Evolutionary conservation across 352 stramenopile species (phyloP).

Genomic region (Pythium chondricola): DNA sequence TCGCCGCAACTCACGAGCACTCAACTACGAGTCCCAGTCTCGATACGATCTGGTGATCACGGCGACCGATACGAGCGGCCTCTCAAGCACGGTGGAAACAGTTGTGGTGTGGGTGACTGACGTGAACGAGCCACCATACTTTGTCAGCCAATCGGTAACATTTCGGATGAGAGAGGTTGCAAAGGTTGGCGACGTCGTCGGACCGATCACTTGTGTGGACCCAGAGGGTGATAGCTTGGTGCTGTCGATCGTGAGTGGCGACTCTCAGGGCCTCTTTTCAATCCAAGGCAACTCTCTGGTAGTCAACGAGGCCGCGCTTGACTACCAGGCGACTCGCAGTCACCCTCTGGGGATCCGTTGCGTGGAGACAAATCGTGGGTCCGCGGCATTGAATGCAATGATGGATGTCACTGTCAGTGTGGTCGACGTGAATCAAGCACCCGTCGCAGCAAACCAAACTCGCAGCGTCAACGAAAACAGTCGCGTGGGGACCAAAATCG

Average conservation of each 20-base stretch:
- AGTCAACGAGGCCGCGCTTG: slow-evolving; percentile 4
- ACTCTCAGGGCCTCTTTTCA: slow-evolving; percentile 14
- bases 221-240: slow-evolving; percentile 9
- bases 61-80: slow-evolving; percentile 10
- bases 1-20: neutral
- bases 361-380: slow-evolving; percentile 5
- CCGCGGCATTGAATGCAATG: neutral
- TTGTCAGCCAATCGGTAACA: neutral
- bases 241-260: slow-evolving; percentile 13
- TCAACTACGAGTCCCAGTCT: slow-evolving; percentile 9
- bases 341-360: slow-evolving; percentile 15
- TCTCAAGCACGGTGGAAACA: slow-evolving; percentile 2
- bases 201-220: slow-evolving; percentile 7
- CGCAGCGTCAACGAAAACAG: slow-evolving; percentile 17
- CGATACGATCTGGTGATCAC: slow-evolving; percentile 7
- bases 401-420: slow-evolving; percentile 13
- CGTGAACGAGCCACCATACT: slow-evolving; percentile 20
- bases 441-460: slow-evolving; percentile 12
- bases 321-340: slow-evolving; percentile 13
- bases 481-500: slow-evolving; percentile 6
- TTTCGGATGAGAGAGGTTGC: slow-evolving; percentile 11
- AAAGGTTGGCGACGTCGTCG: slow-evolving; percentile 13
- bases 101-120: slow-evolving; percentile 16
- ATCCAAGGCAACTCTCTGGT: slow-evolving; percentile 6
- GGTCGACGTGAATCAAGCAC: slow-evolving; percentile 25